Evolutionary conservation across 192 early-diverging fungal species (phyloP), one percentile per base, ranked within the genome.

Genomic region (Podila verticillata): DNA sequence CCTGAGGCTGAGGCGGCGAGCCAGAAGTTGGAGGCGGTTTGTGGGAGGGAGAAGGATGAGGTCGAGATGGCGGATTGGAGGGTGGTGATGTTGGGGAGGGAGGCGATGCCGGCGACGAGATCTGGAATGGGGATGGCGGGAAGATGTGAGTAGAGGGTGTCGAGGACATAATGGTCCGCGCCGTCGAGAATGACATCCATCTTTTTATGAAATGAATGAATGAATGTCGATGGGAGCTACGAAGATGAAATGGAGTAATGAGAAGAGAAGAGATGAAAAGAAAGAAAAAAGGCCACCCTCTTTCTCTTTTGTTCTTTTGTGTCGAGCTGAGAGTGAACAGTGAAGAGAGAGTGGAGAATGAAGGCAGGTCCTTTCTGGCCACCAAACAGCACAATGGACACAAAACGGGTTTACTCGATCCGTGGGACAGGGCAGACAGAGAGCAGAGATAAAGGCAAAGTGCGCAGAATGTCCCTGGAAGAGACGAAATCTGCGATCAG

Each of bases 131-230:
- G 59, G 54, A 88, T 72, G 48, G 77, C 77, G 44, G 77, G 77
- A 1, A 80, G 72, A 47, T 81, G 72, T 34, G 80, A 63, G 75
- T 94, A 94, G 48, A 92, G 67, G 17, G 69, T 57, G 75, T 94
- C 88, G 63, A 92, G 84, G 70, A 91, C 82, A 70, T 86, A 90
- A 10, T 88, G 78, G 85, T 94, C 93, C 49, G 89, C 70, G 30
- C 82, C 74, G 9, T 89, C 84, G 66, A 94, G 84, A 36, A 91
- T 82, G 51, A 86, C 72, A 68, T 94, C 93, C 93, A 94, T 94
- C 20, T 26, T 62, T 44, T 10, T 34, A 6, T 34, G 32, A 34
- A 34, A 20, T 51, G 49, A 51, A 51, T 51, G 49, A 4, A 51
- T 51, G 49, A 51, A 49, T 22, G 49, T 22, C 36, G 2, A 39